These are phyloP conservation scores for thale cress (Arabidopsis thaliana) DNA, from an alignment of 345 rosid species.

Conservation along the genomic window TAIR10.1 NC_003074.8:11067001-11067500, in stretches of 20 bases:
- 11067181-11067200: not conserved
- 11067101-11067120: not conserved
- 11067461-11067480: not conserved
- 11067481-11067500: not conserved
- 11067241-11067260: not conserved
- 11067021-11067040: not conserved
- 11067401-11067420: not conserved
- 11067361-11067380: not conserved
- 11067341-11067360: not conserved
- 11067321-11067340: not conserved
- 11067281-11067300: not conserved
- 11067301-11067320: not conserved
- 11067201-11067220: not conserved
- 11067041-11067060: accelerated
- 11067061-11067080: not conserved
- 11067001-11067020: accelerated
- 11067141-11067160: accelerated
- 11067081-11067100: not conserved
- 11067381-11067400: not conserved
- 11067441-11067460: not conserved
- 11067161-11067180: not conserved
- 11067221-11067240: not conserved
- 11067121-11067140: accelerated
- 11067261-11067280: no score
- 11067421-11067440: not conserved